phyloP scores from a whole-genome alignment of 1,139 yeast species.

The Blastobotrys elegans region DNA sequence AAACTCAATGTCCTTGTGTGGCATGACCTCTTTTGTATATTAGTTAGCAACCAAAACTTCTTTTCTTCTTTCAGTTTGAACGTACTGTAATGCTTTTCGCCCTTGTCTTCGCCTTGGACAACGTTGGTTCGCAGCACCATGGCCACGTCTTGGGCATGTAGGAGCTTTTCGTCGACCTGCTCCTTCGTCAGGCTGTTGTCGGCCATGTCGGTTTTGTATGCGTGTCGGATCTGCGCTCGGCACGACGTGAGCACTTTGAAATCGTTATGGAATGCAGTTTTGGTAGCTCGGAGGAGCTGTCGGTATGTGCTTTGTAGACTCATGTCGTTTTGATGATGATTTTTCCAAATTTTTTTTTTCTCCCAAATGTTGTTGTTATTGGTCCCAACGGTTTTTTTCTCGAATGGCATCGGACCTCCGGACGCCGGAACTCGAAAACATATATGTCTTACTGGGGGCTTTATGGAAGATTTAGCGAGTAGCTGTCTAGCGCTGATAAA shows the following conservation, averaged over 20 bases:
- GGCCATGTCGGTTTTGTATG: conserved; percentile 38
- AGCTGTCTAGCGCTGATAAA: no score
- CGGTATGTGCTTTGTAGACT: conserved; percentile 50
- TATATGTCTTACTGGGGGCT: no score
- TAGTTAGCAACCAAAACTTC: background rate
- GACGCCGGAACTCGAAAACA: no score
- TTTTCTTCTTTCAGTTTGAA: background rate
- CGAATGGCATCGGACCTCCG: no score
- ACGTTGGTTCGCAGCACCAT: conserved; percentile 62
- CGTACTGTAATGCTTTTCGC: conserved; percentile 32
- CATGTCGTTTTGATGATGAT: background rate
- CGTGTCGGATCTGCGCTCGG: conserved; percentile 56
- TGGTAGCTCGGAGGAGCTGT: conserved; percentile 65
- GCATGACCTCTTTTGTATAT: conserved; percentile 46
- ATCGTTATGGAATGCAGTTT: conserved; percentile 60
- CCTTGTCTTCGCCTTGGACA: conserved; percentile 68
- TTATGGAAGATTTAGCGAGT: no score
- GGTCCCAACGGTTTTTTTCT: no score
- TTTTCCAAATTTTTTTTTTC: no score
- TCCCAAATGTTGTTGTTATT: no score
- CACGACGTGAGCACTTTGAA: conserved; percentile 46
- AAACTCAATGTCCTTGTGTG: conserved; percentile 77
- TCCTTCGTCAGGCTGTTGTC: conserved; percentile 37
- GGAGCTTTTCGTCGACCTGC: conserved; percentile 43
- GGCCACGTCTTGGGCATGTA: conserved; percentile 65